Evolutionary conservation across 768 basidiomycete genomes (phyloP), one percentile per base, ranked within the genome.

Genomic region (Podaxis sp.): DNA sequence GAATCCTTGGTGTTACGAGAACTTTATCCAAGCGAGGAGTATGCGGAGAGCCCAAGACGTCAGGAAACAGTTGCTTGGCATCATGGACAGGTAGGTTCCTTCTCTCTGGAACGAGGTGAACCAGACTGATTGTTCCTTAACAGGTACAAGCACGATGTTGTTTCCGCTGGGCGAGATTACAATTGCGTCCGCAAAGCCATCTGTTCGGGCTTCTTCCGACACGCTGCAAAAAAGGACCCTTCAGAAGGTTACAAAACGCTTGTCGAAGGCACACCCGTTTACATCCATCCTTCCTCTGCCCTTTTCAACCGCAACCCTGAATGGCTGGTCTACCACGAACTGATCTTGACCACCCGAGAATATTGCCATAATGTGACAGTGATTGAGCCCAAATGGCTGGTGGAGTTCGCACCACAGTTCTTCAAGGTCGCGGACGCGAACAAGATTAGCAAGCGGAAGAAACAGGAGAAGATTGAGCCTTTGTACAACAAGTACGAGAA

Each of bases 1-100:
- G 37, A 96, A 97, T 73, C 95, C 96, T 4, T 99, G 97, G 97
- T 98, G 97, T 72, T 96, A 94, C 67, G 96, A 98, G 77, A 98
- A 98, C 74, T 99, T 96, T 70, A 97, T 98, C 55, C 97, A 98
- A 74, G 96, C 94, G 11, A 83, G 97, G 71, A 97, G 94, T 67
- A 96, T 99, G 94, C 84, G 94, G 61, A 83, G 96, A 5, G 97
- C 96, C 4, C 96, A 98, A 75, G 97, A 99, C 81, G 94, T 99
- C 9, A 81, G 97, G 63, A 99, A 99, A 72, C 97, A 99, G 76
- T 76, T 99, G 58, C 80, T 98, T 46, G 97, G 97, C 64, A 98
- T 99, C 73, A 98, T 99, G 97, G 97, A 99, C 73, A 83, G 97
- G 86, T 93, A 80, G 66, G 85, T 78, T 37, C 9, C 27, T 4